Evolutionary conservation across 1,284 basidiomycete genomes (phyloP).

Genomic region (Ganoderma lingzhi): DNA sequence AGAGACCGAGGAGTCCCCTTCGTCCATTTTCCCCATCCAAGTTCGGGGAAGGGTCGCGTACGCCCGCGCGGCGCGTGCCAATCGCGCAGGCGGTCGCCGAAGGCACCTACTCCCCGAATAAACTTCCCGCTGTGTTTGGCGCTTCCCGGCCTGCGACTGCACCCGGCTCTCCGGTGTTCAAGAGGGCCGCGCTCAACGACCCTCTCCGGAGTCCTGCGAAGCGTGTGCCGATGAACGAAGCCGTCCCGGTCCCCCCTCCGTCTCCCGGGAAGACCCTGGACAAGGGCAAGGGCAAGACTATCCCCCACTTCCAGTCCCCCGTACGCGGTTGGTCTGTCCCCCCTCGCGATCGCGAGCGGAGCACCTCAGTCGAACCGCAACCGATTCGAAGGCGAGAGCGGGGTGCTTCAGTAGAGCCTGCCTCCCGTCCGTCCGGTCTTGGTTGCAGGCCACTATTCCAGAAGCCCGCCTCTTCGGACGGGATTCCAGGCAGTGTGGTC

Average conservation of each 20-base stretch:
- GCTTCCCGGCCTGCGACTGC: slow-evolving; percentile 16
- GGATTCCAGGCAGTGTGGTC: slow-evolving; percentile 10
- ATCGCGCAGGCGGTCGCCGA: slow-evolving; percentile 57
- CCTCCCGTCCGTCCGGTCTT: slow-evolving; percentile 16
- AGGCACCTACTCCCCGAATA: slow-evolving; percentile 58
- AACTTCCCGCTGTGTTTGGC: slow-evolving; percentile 34
- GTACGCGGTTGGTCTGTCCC: slow-evolving; percentile 21
- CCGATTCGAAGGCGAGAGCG: slow-evolving; percentile 39
- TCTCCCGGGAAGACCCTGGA: slow-evolving; percentile 22
- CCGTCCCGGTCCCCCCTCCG: slow-evolving; percentile 26
- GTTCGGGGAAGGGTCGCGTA: slow-evolving; percentile 50
- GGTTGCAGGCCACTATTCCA: slow-evolving; percentile 22
- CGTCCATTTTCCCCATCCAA: slow-evolving; percentile 40
- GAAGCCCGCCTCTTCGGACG: slow-evolving; percentile 30
- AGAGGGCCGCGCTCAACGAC: slow-evolving; percentile 44
- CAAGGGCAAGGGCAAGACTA: slow-evolving; percentile 30
- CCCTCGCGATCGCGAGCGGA: slow-evolving; percentile 37
- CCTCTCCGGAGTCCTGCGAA: slow-evolving; percentile 63
- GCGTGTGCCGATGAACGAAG: slow-evolving; percentile 53
- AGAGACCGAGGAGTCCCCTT: slow-evolving; percentile 26
- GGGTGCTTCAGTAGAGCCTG: slow-evolving; percentile 41
- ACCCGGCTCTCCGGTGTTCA: slow-evolving; percentile 44
- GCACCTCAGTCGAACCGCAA: slow-evolving; percentile 47
- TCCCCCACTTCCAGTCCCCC: slow-evolving; percentile 28
- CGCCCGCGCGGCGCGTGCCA: slow-evolving; percentile 69